phyloP scores from a whole-genome alignment of 148 eudicot species.

The Bassia scoparia region DNA sequence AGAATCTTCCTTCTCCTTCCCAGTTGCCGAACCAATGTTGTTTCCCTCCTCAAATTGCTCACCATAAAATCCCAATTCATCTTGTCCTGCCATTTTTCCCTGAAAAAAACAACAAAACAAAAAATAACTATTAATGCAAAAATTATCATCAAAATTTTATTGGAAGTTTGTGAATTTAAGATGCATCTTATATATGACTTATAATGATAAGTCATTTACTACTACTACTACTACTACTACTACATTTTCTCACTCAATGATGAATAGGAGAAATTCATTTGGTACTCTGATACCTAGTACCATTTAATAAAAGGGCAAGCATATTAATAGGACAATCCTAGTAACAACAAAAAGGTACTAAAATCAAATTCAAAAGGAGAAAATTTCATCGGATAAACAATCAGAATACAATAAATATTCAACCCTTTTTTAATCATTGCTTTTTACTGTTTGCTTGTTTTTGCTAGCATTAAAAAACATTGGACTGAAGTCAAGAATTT shows the following conservation, averaged over 20 bases:
- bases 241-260: neutral
- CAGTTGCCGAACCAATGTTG: slow-evolving; percentile 8
- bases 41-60: slow-evolving; percentile 40
- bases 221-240: too few relatives aligned
- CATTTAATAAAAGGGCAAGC: neutral
- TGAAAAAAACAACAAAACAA: slow-evolving; percentile 10
- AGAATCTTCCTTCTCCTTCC: slow-evolving; percentile 37
- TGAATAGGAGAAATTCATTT: neutral
- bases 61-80: slow-evolving; percentile 43
- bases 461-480: too few relatives aligned
- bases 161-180: too few relatives aligned
- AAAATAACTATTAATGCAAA: neutral
- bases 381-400: too few relatives aligned
- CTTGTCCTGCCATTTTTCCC: slow-evolving; percentile 54
- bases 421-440: too few relatives aligned
- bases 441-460: too few relatives aligned
- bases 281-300: neutral
- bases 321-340: too few relatives aligned
- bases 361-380: too few relatives aligned
- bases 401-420: too few relatives aligned
- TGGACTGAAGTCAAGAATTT: neutral
- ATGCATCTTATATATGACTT: too few relatives aligned
- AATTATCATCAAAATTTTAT: neutral
- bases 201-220: neutral
- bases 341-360: too few relatives aligned